These are phyloP conservation scores for Kentomonas sorsogonicus DNA, from an alignment of 208 protist species.

Conservation along the genomic window DNA sequence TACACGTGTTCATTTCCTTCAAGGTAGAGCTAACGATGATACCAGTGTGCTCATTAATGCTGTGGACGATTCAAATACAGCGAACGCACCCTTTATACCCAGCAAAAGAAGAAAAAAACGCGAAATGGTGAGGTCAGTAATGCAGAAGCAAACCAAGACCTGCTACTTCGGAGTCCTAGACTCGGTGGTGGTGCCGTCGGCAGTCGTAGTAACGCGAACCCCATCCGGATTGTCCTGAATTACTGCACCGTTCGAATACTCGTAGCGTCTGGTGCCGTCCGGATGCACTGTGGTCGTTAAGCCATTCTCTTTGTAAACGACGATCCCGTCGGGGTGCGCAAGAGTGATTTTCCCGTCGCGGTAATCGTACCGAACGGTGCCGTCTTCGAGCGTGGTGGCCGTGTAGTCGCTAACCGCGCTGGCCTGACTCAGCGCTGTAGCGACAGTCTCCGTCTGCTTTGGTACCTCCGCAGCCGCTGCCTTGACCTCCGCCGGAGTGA, in stretches of 20 bases:
- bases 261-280: conserved; percentile 64
- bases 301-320: conserved; percentile 47
- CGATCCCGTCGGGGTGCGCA: conserved; percentile 46
- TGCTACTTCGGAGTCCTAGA: conserved; percentile 29
- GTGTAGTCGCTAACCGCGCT: conserved; percentile 14
- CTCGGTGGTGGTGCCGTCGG: conserved; percentile 62
- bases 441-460: background rate
- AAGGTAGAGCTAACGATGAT: too few species aligned
- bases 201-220: conserved; percentile 64
- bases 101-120: conserved; percentile 1
- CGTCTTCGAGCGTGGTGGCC: conserved; percentile 48
- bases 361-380: conserved; percentile 79
- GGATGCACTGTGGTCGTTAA: conserved; percentile 62
- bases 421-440: background rate
- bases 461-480: background rate
- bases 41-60: too few species aligned
- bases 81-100: too few species aligned
- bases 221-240: conserved; percentile 77
- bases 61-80: too few species aligned
- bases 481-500: background rate
- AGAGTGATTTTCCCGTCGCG: conserved; percentile 57
- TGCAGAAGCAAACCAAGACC: background rate
- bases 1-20: background rate
- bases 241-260: conserved; percentile 68
- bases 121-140: background rate